Conservation (phyloP, 2,329 filamentous ascomycete species). For the Apiospora kogelbergensis region DNA sequence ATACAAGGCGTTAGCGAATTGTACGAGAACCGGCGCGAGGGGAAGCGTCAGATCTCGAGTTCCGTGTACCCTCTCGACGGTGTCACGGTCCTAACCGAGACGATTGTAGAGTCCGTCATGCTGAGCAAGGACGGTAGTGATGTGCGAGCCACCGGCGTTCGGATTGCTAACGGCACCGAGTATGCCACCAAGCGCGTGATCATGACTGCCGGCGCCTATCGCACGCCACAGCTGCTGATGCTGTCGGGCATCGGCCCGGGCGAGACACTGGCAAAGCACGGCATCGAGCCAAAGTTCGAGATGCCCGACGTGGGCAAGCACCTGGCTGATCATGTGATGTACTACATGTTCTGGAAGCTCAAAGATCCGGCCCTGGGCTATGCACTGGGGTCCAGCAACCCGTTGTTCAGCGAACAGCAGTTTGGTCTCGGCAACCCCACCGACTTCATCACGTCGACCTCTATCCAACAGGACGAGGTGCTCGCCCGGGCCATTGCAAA, state of each 20-base stretch:
- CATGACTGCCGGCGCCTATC: conserved; percentile 12
- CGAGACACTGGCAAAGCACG: conserved; percentile 26
- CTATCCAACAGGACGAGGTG: conserved; percentile 7
- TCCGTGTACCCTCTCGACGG: not conserved
- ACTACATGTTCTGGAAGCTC: conserved; percentile 11
- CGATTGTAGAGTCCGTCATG: not conserved
- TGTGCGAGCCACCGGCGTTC: not conserved
- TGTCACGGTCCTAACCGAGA: not conserved
- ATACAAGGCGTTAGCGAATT: not conserved
- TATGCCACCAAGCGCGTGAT: not conserved
- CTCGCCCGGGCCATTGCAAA: no score
- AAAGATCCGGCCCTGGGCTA: conserved; percentile 13
- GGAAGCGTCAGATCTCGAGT: not conserved
- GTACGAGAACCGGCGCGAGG: not conserved
- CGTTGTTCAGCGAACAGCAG: conserved; percentile 13
- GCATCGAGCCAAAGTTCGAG: conserved; percentile 29
- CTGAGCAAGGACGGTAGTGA: not conserved
- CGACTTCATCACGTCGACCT: conserved; percentile 13
- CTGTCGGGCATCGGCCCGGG: conserved; percentile 29
- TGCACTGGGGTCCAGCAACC: conserved; percentile 13
- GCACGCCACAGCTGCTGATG: conserved; percentile 27
- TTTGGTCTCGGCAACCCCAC: conserved; percentile 13
- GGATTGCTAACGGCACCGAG: not conserved
- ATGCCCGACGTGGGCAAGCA: conserved; percentile 24
- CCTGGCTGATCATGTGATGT: conserved; percentile 7